These are phyloP conservation scores for Termitomyces titanicus DNA, from an alignment of 768 basidiomycete species.

Conservation along the genomic window DNA sequence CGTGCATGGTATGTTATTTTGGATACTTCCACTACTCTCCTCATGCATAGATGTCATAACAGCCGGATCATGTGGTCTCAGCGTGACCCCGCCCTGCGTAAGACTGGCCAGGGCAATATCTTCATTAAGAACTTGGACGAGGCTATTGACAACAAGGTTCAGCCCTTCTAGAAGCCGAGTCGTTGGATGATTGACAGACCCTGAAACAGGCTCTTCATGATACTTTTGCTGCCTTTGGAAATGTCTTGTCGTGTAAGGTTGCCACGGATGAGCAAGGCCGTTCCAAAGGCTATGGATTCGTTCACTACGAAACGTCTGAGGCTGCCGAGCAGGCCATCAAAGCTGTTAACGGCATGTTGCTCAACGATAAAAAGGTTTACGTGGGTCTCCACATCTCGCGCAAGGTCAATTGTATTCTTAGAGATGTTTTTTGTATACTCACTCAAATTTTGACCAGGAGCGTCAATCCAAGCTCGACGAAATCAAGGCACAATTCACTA, in stretches of 20 bases:
- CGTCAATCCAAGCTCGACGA: conserved; percentile 98
- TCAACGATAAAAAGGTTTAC: conserved; percentile 99
- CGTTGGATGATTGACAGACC: not conserved
- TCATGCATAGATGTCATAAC: conserved; percentile 10
- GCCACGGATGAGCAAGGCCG: conserved; percentile 94
- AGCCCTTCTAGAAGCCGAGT: conserved; percentile 2
- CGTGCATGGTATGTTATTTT: conserved; percentile 78
- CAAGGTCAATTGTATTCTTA: conserved; percentile 55
- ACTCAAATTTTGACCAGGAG: conserved; percentile 47
- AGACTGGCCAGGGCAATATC: conserved; percentile 99
- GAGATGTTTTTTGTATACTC: too few species aligned
- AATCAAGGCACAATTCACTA: conserved; percentile 96
- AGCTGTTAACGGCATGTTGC: conserved; percentile 97
- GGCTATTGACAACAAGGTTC: conserved; percentile 94
- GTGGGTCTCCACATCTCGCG: conserved; percentile 97
- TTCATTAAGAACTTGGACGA: conserved; percentile 99
- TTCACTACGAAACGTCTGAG: conserved; percentile 98
- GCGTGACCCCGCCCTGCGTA: conserved; percentile 98
- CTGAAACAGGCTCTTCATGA: conserved; percentile 86
- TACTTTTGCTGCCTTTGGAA: conserved; percentile 98
- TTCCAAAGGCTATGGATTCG: conserved; percentile 97
- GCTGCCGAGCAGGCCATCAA: conserved; percentile 96
- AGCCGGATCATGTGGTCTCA: conserved; percentile 99
- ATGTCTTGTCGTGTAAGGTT: conserved; percentile 98
- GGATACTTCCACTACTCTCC: conserved; percentile 6